Evolutionary conservation across 495 filamentous ascomycete species (phyloP).

Genomic region (Glarea lozoyensis): DNA sequence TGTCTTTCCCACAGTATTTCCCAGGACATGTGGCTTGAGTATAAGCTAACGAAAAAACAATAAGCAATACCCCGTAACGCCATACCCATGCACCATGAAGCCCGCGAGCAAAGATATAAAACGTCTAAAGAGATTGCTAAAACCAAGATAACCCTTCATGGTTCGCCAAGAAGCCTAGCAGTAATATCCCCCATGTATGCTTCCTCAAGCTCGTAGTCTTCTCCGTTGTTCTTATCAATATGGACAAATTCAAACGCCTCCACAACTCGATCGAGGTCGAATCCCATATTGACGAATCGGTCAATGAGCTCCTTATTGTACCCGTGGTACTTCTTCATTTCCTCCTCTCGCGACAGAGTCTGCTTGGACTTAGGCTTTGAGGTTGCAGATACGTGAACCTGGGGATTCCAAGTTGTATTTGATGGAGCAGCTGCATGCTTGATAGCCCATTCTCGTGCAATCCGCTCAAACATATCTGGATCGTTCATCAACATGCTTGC

Average conservation of each 20-base stretch:
- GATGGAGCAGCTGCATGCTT: constrained; percentile 73
- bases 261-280: constrained; percentile 82
- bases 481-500: constrained; percentile 79
- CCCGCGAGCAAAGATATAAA: no score
- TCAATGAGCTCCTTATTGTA: constrained; percentile 83
- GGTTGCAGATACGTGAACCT: neutral
- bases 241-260: constrained; percentile 74
- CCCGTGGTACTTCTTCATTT: constrained; percentile 62
- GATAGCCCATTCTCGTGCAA: constrained; percentile 85
- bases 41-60: no score
- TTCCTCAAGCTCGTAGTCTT: constrained; percentile 77
- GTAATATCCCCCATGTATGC: constrained; percentile 87
- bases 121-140: no score
- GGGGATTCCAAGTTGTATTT: constrained; percentile 22
- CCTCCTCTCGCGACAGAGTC: constrained; percentile 25
- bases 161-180: constrained; percentile 73
- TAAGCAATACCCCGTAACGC: no score
- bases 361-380: constrained; percentile 13
- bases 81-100: no score
- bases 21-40: no score
- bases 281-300: constrained; percentile 89
- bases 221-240: constrained; percentile 65
- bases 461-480: constrained; percentile 68
- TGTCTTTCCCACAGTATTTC: no score
- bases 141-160: no score